Evolutionary conservation across 495 filamentous ascomycete species (phyloP).

Genomic region (Neurospora terricola): DNA sequence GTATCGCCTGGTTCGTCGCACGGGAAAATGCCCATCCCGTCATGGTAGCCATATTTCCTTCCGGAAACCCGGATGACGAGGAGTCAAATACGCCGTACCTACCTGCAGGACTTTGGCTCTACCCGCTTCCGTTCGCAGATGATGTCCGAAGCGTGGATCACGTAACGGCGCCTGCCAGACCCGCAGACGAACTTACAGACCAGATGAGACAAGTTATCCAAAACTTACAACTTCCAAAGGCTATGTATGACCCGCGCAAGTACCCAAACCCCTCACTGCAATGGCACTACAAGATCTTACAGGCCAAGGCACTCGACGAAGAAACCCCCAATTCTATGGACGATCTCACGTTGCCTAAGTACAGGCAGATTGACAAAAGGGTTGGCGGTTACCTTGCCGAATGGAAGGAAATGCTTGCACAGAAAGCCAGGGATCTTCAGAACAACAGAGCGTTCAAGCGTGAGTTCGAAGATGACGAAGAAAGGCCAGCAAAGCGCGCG

Average conservation of each 20-base stretch:
- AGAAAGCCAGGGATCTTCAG: slow-evolving; percentile 33
- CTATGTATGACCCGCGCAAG: slow-evolving; percentile 66
- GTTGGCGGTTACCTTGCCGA: slow-evolving; percentile 66
- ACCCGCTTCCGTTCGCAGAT: slow-evolving; percentile 81
- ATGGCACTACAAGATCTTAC: slow-evolving; percentile 95
- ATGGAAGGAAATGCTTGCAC: slow-evolving; percentile 58
- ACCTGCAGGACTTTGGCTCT: slow-evolving; percentile 83
- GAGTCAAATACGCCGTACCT: slow-evolving; percentile 49
- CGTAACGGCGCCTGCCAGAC: slow-evolving; percentile 34
- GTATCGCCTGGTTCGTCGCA: slow-evolving; percentile 80
- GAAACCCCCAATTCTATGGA: slow-evolving; percentile 71
- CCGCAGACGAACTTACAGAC: slow-evolving; percentile 65
- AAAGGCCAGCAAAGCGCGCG: slow-evolving; percentile 29
- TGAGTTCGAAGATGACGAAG: slow-evolving; percentile 29
- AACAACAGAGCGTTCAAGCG: slow-evolving; percentile 31
- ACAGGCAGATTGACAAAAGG: slow-evolving; percentile 71
- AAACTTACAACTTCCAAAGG: slow-evolving; percentile 85
- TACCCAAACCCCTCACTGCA: slow-evolving; percentile 94
- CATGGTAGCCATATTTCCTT: slow-evolving; percentile 73
- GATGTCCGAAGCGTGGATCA: slow-evolving; percentile 64
- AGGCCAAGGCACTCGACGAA: slow-evolving; percentile 86
- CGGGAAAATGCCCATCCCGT: slow-evolving; percentile 67
- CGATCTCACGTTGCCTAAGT: slow-evolving; percentile 80
- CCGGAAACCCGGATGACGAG: slow-evolving; percentile 55
- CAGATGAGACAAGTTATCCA: slow-evolving; percentile 71